These are phyloP conservation scores for Gigaspora rosea DNA, from an alignment of 192 early-diverging fungal species.

Conservation along the genomic window DNA sequence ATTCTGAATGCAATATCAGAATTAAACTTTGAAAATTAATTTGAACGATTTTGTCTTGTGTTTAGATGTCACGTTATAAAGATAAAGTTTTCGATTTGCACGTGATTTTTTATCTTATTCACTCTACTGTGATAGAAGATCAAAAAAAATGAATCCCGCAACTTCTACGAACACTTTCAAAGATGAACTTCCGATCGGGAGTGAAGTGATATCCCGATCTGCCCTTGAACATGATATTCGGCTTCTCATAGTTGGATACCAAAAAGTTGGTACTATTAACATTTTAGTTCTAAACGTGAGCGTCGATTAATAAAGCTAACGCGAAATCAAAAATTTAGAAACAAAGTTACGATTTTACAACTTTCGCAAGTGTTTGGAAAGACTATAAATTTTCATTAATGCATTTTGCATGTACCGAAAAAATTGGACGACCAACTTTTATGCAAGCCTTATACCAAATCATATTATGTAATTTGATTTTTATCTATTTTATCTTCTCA, in stretches of 20 bases:
- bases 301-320: background rate
- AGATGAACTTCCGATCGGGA: background rate
- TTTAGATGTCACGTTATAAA: too few relatives aligned
- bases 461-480: slow-evolving; percentile 44
- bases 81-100: too few relatives aligned
- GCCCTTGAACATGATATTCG: slow-evolving; percentile 16
- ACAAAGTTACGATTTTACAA: slow-evolving; percentile 33
- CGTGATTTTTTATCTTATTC: too few relatives aligned
- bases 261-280: background rate
- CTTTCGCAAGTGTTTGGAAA: slow-evolving; percentile 55
- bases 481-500: slow-evolving; percentile 26
- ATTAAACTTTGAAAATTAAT: too few relatives aligned
- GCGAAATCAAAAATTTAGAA: background rate
- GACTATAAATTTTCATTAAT: slow-evolving; percentile 56
- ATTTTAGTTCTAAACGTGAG: background rate
- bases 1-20: too few relatives aligned
- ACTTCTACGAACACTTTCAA: background rate
- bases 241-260: background rate
- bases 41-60: too few relatives aligned
- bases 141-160: too few relatives aligned
- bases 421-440: slow-evolving; percentile 55
- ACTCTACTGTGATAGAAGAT: too few relatives aligned
- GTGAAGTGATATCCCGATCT: background rate
- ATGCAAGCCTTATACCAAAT: slow-evolving; percentile 55
- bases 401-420: slow-evolving; percentile 60